phyloP scores from a whole-genome alignment of 345 rosid genomes.

The Aegle marmelos region DNA sequence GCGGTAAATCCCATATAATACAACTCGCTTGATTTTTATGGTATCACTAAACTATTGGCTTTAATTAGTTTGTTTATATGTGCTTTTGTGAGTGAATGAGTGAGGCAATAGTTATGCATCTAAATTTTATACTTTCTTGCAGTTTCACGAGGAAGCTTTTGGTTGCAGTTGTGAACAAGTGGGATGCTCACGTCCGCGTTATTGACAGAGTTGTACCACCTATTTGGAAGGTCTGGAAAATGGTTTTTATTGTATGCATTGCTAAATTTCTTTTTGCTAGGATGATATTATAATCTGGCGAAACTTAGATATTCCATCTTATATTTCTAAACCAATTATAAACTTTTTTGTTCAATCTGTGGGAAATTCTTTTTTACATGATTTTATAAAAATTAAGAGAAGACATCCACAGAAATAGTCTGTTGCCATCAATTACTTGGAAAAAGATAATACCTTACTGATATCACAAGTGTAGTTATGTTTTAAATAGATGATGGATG shows the following conservation, averaged over 20 bases:
- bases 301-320: background rate
- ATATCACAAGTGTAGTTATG: background rate
- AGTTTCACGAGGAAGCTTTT: conserved; percentile 93
- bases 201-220: conserved; percentile 74
- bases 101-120: background rate
- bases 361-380: background rate
- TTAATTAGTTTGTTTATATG: background rate
- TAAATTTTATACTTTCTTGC: conserved; percentile 26
- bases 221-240: conserved; percentile 77
- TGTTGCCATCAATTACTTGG: background rate
- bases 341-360: background rate
- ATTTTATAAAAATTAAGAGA: background rate
- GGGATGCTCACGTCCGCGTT: conserved; percentile 73
- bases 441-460: background rate
- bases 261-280: background rate
- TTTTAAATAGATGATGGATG: background rate
- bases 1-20: conserved; percentile 45
- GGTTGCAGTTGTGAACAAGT: conserved; percentile 76
- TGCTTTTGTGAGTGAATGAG: background rate
- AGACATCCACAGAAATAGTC: background rate
- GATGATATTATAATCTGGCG: background rate
- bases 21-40: background rate
- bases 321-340: background rate
- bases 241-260: background rate
- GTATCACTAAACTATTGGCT: background rate